These are phyloP conservation scores for Yarrowia sp. DNA, from an alignment of 805 yeast genomes.

Conservation along the genomic window DNA sequence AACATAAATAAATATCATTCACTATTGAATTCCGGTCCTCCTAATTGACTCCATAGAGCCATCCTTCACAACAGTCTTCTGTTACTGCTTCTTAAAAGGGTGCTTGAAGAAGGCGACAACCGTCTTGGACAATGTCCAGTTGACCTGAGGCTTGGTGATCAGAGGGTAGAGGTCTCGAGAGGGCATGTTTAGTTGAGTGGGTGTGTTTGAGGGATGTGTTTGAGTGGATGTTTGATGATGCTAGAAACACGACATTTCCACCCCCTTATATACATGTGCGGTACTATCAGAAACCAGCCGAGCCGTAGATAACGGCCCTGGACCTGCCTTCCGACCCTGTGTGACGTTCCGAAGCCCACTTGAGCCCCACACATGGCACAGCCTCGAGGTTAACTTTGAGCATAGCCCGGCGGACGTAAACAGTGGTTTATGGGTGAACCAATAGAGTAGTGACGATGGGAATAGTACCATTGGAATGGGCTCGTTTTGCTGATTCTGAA, in stretches of 20 bases:
- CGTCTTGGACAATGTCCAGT: neutral
- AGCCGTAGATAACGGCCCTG: neutral
- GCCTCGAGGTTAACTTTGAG: conserved; percentile 6
- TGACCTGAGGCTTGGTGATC: neutral
- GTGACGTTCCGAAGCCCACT: neutral
- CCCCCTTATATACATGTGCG: neutral
- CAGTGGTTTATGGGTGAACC: too few species aligned
- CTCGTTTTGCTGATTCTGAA: too few species aligned
- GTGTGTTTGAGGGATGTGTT: neutral
- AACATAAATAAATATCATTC: neutral
- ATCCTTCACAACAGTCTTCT: too few species aligned
- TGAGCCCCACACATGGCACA: neutral
- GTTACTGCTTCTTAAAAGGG: neutral
- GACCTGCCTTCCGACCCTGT: neutral
- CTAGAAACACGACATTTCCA: too few species aligned
- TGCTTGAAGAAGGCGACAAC: neutral
- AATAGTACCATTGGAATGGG: too few species aligned
- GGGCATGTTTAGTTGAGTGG: neutral
- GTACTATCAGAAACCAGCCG: too few species aligned
- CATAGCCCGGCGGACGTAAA: too few species aligned
- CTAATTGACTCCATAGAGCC: neutral
- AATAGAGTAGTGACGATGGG: too few species aligned
- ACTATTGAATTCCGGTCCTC: neutral
- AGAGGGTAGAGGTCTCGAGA: conserved; percentile 18
- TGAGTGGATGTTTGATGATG: too few species aligned